These are phyloP conservation scores for Plasmodium billcollinsi DNA, from an alignment of 169 alveolate genomes.

Conservation along the genomic window DNA sequence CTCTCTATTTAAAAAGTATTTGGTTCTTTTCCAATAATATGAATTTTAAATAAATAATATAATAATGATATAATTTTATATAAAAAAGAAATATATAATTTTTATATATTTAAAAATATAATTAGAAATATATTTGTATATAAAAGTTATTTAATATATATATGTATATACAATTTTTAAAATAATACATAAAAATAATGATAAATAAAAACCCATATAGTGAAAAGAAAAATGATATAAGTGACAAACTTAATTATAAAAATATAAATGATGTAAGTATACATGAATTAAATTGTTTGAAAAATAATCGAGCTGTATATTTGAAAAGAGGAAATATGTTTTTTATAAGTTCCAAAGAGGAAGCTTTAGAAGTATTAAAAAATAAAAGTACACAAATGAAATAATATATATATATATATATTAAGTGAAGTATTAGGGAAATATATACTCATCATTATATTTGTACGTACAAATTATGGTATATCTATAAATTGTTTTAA, in stretches of 20 bases:
- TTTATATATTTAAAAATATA: neutral
- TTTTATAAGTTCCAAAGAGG: slow-evolving; percentile 54
- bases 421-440: neutral
- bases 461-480: too few species aligned
- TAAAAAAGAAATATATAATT: neutral
- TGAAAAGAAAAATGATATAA: slow-evolving; percentile 33
- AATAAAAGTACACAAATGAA: neutral
- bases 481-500: too few species aligned
- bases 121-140: neutral
- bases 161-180: neutral
- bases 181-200: slow-evolving; percentile 10
- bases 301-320: slow-evolving; percentile 41
- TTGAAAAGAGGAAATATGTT: slow-evolving; percentile 53
- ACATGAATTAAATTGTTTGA: slow-evolving; percentile 53
- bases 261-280: slow-evolving; percentile 61
- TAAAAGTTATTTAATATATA: neutral
- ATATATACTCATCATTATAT: neutral
- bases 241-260: slow-evolving; percentile 52
- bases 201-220: neutral
- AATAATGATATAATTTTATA: too few species aligned
- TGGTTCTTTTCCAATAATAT: too few species aligned
- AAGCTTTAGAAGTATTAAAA: slow-evolving; percentile 44
- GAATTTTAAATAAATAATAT: too few species aligned
- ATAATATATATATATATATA: neutral
- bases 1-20: too few species aligned